A percentile compares a stretch with the other conserved stretches of the same genome.
Evolutionary conservation across 176 grass and related monocot genomes (phyloP).

Genomic region (Dactylis glomerata): DNA sequence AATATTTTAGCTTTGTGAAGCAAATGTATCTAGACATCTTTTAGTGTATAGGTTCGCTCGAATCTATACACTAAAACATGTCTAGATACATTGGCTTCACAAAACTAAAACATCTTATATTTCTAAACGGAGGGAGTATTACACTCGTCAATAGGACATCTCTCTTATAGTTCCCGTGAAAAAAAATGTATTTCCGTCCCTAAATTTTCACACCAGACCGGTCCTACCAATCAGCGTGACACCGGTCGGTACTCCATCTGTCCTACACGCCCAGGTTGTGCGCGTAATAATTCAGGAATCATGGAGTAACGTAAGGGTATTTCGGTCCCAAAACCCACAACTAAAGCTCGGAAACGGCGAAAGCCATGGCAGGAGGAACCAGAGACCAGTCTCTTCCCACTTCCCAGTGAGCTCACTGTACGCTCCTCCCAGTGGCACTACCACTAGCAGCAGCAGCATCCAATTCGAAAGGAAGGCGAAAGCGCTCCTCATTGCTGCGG

Average conservation of each 20-base stretch:
- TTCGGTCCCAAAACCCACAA: slow-evolving; percentile 27
- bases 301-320: slow-evolving; percentile 21
- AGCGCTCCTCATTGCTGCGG: neutral
- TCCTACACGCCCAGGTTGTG: neutral
- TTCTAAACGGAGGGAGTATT: no score
- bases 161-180: no score
- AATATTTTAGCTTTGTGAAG: no score
- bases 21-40: no score
- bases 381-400: slow-evolving; percentile 23
- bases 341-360: slow-evolving; percentile 53
- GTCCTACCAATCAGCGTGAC: neutral
- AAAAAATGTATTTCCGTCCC: neutral
- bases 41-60: no score
- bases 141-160: no score
- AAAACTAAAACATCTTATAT: no score
- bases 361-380: slow-evolving; percentile 35
- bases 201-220: neutral
- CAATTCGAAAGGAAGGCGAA: neutral
- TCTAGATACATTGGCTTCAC: no score
- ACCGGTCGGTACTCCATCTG: neutral
- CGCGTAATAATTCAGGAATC: slow-evolving; percentile 2
- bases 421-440: neutral
- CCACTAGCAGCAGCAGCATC: neutral
- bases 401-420: slow-evolving; percentile 22
- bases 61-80: no score